phyloP scores from a whole-genome alignment of 2,329 filamentous ascomycete genomes.

The Macrophomina pseudophaseolina region DNA sequence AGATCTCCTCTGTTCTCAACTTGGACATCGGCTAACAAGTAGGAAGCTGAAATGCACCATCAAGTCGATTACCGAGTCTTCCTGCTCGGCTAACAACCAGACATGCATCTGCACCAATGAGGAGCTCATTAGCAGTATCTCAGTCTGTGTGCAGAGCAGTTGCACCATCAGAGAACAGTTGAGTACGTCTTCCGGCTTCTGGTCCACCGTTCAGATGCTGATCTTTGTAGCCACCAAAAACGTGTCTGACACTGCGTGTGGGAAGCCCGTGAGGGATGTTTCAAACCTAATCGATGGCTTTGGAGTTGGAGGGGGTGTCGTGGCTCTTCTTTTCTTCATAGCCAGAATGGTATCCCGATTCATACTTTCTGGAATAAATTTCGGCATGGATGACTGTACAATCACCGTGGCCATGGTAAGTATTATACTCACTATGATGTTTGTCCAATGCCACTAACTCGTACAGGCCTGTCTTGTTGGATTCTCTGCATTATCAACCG shows the following conservation, averaged over 20 bases:
- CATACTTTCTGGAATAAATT: constrained; percentile 40
- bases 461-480: constrained; percentile 31
- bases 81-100: constrained; percentile 35
- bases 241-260: constrained; percentile 42
- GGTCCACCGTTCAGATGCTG: background rate
- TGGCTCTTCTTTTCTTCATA: constrained; percentile 41
- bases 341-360: constrained; percentile 44
- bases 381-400: constrained; percentile 47
- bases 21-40: background rate
- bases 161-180: constrained; percentile 36
- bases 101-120: constrained; percentile 34
- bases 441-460: constrained; percentile 20
- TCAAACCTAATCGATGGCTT: constrained; percentile 40
- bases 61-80: constrained; percentile 26
- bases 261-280: constrained; percentile 42
- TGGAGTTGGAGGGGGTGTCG: constrained; percentile 39
- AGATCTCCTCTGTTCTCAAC: background rate
- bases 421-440: too few relatives aligned
- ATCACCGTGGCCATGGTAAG: constrained; percentile 47
- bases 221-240: constrained; percentile 44
- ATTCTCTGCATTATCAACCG: constrained; percentile 31
- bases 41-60: background rate
- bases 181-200: constrained; percentile 30
- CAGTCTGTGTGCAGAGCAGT: constrained; percentile 32
- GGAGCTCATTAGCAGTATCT: constrained; percentile 31